Percentiles rank a stretch among this genome's conserved stretches.
Evolutionary conservation across 345 rosid species (phyloP).

Genomic region (Hibiscus syriacus): DNA sequence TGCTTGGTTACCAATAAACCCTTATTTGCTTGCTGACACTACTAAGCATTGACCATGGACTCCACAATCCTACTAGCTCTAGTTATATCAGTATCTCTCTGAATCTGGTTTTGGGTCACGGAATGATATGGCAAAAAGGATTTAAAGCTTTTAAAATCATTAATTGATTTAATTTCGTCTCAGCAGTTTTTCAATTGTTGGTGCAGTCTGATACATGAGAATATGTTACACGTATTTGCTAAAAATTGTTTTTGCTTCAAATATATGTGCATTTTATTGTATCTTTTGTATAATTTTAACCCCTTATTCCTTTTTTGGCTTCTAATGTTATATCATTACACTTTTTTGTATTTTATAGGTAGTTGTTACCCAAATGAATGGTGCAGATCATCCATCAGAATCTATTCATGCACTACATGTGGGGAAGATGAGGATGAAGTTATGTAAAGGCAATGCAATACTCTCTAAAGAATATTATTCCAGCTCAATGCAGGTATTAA

Average conservation of each 20-base stretch:
- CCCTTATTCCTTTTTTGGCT: neutral
- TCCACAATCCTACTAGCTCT: neutral
- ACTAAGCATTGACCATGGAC: neutral
- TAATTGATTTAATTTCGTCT: neutral
- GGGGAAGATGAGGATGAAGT: constrained; percentile 96
- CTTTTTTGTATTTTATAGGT: constrained; percentile 36
- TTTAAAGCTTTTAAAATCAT: neutral
- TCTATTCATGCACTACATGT: constrained; percentile 82
- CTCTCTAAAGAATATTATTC: constrained; percentile 87
- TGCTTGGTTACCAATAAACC: too few relatives aligned
- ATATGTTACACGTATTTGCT: neutral
- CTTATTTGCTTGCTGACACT: too few relatives aligned
- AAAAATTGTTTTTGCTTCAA: neutral
- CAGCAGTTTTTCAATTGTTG: neutral
- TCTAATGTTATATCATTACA: neutral
- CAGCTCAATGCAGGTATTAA: constrained; percentile 69
- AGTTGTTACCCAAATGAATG: constrained; percentile 72
- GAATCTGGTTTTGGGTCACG: neutral
- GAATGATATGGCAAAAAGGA: neutral
- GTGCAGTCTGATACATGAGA: neutral
- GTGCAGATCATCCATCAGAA: constrained; percentile 56
- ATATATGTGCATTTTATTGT: constrained; percentile 7
- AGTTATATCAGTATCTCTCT: neutral
- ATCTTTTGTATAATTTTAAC: neutral
- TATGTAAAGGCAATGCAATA: constrained; percentile 63